Evolutionary conservation across 805 yeast genomes (phyloP).

Genomic region (Metschnikowia gelsemii): DNA sequence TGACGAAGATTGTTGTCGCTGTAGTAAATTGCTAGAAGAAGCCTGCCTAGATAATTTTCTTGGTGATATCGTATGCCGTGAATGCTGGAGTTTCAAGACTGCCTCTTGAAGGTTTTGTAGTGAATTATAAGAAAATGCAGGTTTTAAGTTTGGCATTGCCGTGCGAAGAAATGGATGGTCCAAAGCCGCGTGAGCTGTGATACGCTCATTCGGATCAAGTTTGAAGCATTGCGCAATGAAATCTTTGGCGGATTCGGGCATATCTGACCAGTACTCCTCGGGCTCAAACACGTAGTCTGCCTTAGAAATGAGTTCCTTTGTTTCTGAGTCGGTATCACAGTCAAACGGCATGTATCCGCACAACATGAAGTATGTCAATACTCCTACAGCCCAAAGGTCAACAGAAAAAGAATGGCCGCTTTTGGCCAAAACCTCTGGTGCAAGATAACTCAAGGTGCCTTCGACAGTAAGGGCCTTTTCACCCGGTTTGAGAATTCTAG

Average conservation of each 20-base stretch:
- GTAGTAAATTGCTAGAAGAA: slow-evolving; percentile 2
- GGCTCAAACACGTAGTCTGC: slow-evolving; percentile 65
- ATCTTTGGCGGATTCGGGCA: slow-evolving; percentile 53
- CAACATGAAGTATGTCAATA: slow-evolving; percentile 64
- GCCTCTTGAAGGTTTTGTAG: slow-evolving; percentile 19
- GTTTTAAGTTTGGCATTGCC: slow-evolving; percentile 1
- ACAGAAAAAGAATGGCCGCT: slow-evolving; percentile 59
- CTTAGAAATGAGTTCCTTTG: slow-evolving; percentile 56
- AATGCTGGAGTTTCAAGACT: slow-evolving; percentile 16
- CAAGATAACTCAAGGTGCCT: slow-evolving; percentile 74
- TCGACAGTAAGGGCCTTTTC: slow-evolving; percentile 16
- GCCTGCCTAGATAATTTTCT: slow-evolving; percentile 1
- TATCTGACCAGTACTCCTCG: slow-evolving; percentile 53
- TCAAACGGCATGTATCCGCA: slow-evolving; percentile 79
- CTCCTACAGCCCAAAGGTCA: slow-evolving; percentile 79
- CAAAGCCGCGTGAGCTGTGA: slow-evolving; percentile 45
- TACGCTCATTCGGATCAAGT: slow-evolving; percentile 45
- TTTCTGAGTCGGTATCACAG: slow-evolving; percentile 67
- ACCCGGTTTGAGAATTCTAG: slow-evolving; percentile 42
- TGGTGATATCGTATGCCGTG: slow-evolving; percentile 10
- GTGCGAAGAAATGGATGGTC: slow-evolving; percentile 41
- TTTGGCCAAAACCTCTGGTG: slow-evolving; percentile 61
- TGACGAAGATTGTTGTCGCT: slow-evolving; percentile 2
- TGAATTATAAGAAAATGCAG: slow-evolving; percentile 16
- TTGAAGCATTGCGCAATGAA: slow-evolving; percentile 56